Evolutionary conservation across 2,329 filamentous ascomycete species (phyloP).

Genomic region (Fusarium penzigii): DNA sequence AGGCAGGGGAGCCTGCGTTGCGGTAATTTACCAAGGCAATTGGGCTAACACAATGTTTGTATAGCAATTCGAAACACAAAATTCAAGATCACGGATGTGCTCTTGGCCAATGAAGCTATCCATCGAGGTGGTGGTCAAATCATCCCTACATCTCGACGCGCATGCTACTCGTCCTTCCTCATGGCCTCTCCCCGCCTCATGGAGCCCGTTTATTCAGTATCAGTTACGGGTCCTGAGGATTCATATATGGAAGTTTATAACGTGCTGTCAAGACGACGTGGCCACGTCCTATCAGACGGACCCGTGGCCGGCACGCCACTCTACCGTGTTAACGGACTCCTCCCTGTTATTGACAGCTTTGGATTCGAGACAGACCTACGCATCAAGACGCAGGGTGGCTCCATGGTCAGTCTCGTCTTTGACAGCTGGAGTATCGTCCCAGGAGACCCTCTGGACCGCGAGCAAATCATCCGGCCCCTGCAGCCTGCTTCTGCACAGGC

Average conservation of each 20-base stretch:
- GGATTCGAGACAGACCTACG: constrained; percentile 97
- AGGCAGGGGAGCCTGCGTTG: constrained; percentile 1
- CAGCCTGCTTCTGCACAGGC: constrained; percentile 87
- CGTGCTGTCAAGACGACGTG: constrained; percentile 81
- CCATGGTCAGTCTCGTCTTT: constrained; percentile 88
- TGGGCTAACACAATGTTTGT: constrained; percentile 28
- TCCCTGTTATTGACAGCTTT: constrained; percentile 96
- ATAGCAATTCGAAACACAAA: constrained; percentile 94
- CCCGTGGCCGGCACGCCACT: constrained; percentile 93
- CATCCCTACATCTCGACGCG: constrained; percentile 89
- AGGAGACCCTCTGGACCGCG: constrained; percentile 89
- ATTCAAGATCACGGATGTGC: constrained; percentile 91
- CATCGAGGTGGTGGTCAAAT: constrained; percentile 96
- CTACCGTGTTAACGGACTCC: constrained; percentile 85
- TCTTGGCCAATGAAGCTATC: constrained; percentile 85
- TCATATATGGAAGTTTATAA: constrained; percentile 89
- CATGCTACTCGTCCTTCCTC: constrained; percentile 93
- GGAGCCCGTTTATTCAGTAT: constrained; percentile 92
- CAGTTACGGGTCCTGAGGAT: constrained; percentile 89
- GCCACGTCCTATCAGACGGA: constrained; percentile 91
- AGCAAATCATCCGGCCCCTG: constrained; percentile 77
- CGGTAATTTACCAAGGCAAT: constrained; percentile 6
- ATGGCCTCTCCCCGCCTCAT: constrained; percentile 96
- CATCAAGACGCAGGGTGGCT: constrained; percentile 93
- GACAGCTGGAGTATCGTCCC: constrained; percentile 96